phyloP scores from a whole-genome alignment of 768 basidiomycete species.

The Lentinus tigrinus region DNA sequence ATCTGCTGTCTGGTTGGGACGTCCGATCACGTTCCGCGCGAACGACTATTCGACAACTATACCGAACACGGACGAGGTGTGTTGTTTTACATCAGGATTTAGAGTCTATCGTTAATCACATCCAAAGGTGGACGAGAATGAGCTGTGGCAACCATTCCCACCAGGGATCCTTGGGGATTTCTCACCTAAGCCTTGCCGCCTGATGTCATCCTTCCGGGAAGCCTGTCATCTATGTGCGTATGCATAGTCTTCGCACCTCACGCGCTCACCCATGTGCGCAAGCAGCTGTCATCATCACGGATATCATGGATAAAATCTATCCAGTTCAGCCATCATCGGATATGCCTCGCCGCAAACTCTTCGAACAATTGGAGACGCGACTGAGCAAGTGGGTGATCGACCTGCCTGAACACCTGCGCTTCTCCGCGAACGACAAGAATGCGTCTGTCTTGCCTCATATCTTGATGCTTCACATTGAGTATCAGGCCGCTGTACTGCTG shows the following conservation, averaged over 20 bases:
- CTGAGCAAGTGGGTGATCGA: constrained; percentile 75
- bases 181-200: constrained; percentile 42
- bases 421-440: constrained; percentile 54
- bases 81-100: too few relatives aligned
- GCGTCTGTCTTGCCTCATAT: constrained; percentile 61
- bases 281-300: constrained; percentile 64
- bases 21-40: constrained; percentile 22
- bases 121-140: constrained; percentile 54
- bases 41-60: constrained; percentile 28
- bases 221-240: constrained; percentile 58
- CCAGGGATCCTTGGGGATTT: constrained; percentile 36
- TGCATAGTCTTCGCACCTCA: not conserved
- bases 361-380: constrained; percentile 59
- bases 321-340: constrained; percentile 56
- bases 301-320: constrained; percentile 67
- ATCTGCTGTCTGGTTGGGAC: constrained; percentile 75
- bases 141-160: constrained; percentile 52
- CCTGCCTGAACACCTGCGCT: constrained; percentile 62
- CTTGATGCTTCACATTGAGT: constrained; percentile 68
- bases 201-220: constrained; percentile 56
- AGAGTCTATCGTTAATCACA: not conserved
- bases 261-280: not conserved
- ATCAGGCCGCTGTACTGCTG: constrained; percentile 73
- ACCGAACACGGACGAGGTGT: constrained; percentile 54
- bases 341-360: constrained; percentile 45